These are phyloP conservation scores for Phyllosticta capitalensis DNA, from an alignment of 2,329 filamentous ascomycete species.

Conservation along the genomic window DNA sequence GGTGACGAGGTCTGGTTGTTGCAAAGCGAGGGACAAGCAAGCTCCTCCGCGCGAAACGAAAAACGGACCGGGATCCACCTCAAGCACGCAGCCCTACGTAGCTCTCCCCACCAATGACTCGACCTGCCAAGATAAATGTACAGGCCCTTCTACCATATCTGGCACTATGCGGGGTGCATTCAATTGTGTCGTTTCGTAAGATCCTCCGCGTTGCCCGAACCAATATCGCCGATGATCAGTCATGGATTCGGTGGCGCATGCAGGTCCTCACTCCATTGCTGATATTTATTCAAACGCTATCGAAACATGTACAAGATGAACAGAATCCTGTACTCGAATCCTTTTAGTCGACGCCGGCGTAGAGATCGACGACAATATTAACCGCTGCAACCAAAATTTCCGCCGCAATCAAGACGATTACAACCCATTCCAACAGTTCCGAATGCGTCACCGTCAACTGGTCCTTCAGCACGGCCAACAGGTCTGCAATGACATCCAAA, in stretches of 20 bases:
- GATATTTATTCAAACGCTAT: not conserved
- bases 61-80: slow-evolving; percentile 6
- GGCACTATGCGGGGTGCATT: not conserved
- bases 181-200: not conserved
- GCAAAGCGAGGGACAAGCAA: not conserved
- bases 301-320: slow-evolving; percentile 6
- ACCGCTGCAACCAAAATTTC: slow-evolving; percentile 89
- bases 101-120: not conserved
- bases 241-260: not conserved
- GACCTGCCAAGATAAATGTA: not conserved
- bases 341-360: slow-evolving; percentile 53
- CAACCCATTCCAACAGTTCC: slow-evolving; percentile 47
- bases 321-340: not conserved
- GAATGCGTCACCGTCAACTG: slow-evolving; percentile 73
- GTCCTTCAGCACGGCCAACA: slow-evolving; percentile 88
- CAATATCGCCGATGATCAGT: not conserved
- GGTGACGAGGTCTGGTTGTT: not conserved
- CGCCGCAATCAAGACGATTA: slow-evolving; percentile 90
- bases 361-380: slow-evolving; percentile 91
- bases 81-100: slow-evolving; percentile 1
- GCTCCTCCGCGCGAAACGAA: slow-evolving; percentile 11
- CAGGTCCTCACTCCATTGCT: not conserved
- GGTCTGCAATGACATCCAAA: slow-evolving; percentile 83
- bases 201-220: not conserved
- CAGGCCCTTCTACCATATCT: not conserved